Evolutionary conservation across 495 filamentous ascomycete species (phyloP).

Genomic region (Aspergillus hancockii): DNA sequence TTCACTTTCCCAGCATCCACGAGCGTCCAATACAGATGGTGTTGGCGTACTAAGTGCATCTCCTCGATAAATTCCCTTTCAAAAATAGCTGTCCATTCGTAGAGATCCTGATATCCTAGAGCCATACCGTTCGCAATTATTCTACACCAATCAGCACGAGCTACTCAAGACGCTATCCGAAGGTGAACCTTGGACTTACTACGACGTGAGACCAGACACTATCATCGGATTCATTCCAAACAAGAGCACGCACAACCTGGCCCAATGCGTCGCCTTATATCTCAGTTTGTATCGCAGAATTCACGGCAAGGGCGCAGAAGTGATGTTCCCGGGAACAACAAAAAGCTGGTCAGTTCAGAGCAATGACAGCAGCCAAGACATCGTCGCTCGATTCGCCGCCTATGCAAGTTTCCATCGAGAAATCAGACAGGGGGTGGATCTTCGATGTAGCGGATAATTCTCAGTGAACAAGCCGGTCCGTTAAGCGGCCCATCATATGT

Average conservation of each 20-base stretch:
- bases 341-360: constrained; percentile 13
- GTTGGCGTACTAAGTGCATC: constrained; percentile 27
- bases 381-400: constrained; percentile 25
- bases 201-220: constrained; percentile 32
- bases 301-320: constrained; percentile 21
- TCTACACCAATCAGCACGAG: constrained; percentile 29
- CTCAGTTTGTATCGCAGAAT: constrained; percentile 27
- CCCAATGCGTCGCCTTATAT: constrained; percentile 32
- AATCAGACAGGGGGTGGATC: constrained; percentile 10
- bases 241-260: constrained; percentile 25
- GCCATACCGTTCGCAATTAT: constrained; percentile 19
- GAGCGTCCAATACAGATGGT: no score
- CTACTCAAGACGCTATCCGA: constrained; percentile 19
- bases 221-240: constrained; percentile 32
- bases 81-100: constrained; percentile 22
- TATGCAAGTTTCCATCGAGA: constrained; percentile 22
- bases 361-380: constrained; percentile 25
- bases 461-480: constrained; percentile 18
- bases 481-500: constrained; percentile 29
- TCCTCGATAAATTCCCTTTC: constrained; percentile 27
- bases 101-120: constrained; percentile 27
- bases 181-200: constrained; percentile 33
- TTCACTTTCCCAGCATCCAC: no score
- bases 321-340: constrained; percentile 27
- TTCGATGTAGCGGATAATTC: constrained; percentile 30